These are phyloP conservation scores for Pseudozyma thailandica DNA, from an alignment of 1,284 basidiomycete genomes.

Conservation along the genomic window DNA sequence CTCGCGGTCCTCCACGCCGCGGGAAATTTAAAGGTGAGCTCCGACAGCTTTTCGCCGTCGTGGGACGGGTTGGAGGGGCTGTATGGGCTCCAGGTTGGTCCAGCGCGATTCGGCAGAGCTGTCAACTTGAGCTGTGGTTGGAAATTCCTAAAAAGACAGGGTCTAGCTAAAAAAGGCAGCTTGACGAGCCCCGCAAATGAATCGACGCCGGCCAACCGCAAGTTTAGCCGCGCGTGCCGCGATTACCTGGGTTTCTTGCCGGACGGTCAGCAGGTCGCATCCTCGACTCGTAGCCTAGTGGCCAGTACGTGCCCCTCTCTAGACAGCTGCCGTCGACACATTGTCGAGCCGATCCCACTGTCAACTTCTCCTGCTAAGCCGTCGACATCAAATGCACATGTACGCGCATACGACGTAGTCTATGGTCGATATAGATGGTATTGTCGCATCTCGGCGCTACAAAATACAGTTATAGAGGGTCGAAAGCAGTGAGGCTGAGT, in stretches of 20 bases:
- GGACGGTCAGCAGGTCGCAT: background rate
- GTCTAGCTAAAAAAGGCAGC: constrained; percentile 1
- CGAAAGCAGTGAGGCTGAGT: background rate
- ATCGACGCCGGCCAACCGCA: too few species aligned
- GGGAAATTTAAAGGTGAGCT: background rate
- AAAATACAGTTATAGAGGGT: background rate
- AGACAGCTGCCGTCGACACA: too few species aligned
- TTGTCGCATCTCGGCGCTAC: background rate
- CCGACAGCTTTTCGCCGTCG: background rate
- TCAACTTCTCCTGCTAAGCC: too few species aligned
- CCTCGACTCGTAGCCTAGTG: too few species aligned
- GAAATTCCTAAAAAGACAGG: constrained; percentile 4
- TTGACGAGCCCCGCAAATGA: constrained; percentile 6
- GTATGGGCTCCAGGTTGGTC: background rate
- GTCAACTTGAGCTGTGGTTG: background rate
- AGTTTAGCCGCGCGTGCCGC: constrained; percentile 9
- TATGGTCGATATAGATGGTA: background rate
- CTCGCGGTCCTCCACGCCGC: too few species aligned
- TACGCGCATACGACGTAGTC: background rate
- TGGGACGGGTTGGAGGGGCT: background rate
- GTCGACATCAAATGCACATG: background rate
- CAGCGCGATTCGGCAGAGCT: constrained; percentile 2
- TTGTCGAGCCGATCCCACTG: too few species aligned
- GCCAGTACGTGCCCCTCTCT: too few species aligned
- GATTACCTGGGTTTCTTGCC: background rate